Conservation (phyloP, 2,329 filamentous ascomycete genomes). For the Sporothrix brasiliensis region DNA sequence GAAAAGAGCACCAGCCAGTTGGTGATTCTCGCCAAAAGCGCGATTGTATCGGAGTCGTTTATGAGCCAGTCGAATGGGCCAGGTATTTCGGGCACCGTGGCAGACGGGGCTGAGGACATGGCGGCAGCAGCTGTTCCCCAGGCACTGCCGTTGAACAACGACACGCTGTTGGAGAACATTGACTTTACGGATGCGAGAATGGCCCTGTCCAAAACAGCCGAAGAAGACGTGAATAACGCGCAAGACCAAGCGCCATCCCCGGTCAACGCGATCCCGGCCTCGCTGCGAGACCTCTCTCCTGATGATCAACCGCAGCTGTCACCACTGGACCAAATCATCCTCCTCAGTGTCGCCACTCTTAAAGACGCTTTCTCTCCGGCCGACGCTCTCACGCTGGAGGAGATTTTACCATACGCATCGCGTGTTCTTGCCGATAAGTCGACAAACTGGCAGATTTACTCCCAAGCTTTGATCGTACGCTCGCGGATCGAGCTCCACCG, state of each 20-base stretch:
- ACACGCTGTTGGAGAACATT: conserved; percentile 87
- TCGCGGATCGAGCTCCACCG: conserved; percentile 87
- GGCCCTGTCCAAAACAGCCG: conserved; percentile 40
- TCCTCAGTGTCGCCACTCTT: conserved; percentile 84
- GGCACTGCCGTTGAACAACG: conserved; percentile 81
- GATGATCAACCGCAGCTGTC: conserved; percentile 79
- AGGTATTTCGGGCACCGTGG: background rate
- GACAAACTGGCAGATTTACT: conserved; percentile 98
- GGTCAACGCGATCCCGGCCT: conserved; percentile 54
- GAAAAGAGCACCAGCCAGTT: conserved; percentile 82
- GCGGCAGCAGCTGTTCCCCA: conserved; percentile 54
- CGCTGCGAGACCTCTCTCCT: conserved; percentile 68
- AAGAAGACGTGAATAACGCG: conserved; percentile 29
- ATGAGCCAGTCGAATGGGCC: background rate
- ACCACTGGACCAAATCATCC: conserved; percentile 84
- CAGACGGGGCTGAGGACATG: conserved; percentile 26
- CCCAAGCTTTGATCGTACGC: conserved; percentile 85
- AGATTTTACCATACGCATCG: conserved; percentile 87
- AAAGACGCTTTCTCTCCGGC: conserved; percentile 83
- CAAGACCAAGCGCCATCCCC: background rate
- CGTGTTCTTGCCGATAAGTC: conserved; percentile 85
- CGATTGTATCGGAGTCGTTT: background rate
- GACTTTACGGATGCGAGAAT: conserved; percentile 60
- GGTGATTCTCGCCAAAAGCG: conserved; percentile 84
- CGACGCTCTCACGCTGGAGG: conserved; percentile 86